Conservation (phyloP, 345 rosid genomes). For the Aurinia saxatilis region DNA sequence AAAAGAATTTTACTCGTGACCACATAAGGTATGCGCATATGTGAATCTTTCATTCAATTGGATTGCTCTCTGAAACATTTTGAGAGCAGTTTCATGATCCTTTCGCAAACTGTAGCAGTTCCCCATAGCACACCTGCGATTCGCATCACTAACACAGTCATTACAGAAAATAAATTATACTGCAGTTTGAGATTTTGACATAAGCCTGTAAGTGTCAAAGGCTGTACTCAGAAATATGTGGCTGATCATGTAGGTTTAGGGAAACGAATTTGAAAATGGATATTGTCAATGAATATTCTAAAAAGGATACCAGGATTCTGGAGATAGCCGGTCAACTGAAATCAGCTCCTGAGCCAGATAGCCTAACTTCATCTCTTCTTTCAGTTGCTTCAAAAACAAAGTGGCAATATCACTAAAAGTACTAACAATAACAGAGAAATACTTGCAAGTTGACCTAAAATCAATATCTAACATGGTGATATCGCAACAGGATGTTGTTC, state of each 20-base stretch:
- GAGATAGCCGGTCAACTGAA: conserved; percentile 74
- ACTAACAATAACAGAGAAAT: neutral
- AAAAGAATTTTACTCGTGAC: conserved; percentile 69
- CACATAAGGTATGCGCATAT: conserved; percentile 89
- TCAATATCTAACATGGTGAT: neutral
- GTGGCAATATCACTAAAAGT: neutral
- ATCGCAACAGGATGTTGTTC: neutral
- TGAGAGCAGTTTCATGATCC: conserved; percentile 87
- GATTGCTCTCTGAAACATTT: conserved; percentile 78
- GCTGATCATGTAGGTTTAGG: neutral
- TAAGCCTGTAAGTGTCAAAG: neutral
- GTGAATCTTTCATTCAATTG: conserved; percentile 77
- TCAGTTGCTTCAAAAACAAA: conserved; percentile 62
- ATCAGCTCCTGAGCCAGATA: conserved; percentile 79
- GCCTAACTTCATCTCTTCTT: conserved; percentile 86
- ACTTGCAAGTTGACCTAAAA: neutral
- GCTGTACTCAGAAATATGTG: neutral
- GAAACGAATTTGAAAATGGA: neutral
- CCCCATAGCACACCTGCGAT: conserved; percentile 87
- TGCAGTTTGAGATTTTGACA: neutral
- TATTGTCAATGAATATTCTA: conserved; percentile 1
- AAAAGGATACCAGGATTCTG: conserved; percentile 74
- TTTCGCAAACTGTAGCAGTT: conserved; percentile 86
- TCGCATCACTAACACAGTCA: conserved; percentile 8
- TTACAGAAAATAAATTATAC: neutral